Percentiles rank a stretch among this genome's conserved stretches.
These are phyloP conservation scores for Gaultheria prostrata DNA, from an alignment of 148 eudicot species.

Conservation along the genomic window DNA sequence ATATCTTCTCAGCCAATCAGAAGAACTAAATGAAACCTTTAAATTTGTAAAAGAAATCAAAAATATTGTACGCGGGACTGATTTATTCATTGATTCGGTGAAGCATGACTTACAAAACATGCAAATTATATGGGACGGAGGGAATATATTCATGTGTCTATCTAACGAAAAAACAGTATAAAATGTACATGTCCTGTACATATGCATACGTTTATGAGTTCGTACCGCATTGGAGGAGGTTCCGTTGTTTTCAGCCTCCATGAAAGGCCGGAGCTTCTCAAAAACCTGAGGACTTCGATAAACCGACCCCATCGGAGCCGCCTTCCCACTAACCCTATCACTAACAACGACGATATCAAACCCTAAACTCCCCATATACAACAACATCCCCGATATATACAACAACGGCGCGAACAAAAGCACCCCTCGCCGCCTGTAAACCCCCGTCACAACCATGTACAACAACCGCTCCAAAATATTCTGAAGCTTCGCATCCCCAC, in stretches of 20 bases:
- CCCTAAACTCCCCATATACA: constrained; percentile 80
- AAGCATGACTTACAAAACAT: background rate
- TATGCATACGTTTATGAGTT: background rate
- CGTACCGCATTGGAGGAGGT: constrained; percentile 67
- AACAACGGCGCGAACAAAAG: constrained; percentile 74
- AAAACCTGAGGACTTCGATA: constrained; percentile 84
- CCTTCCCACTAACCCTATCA: constrained; percentile 23
- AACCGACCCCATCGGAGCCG: constrained; percentile 59
- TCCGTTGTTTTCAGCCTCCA: constrained; percentile 56
- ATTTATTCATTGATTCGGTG: background rate
- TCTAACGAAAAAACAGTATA: background rate
- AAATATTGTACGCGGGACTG: background rate
- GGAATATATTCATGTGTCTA: background rate
- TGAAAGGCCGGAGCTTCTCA: constrained; percentile 62
- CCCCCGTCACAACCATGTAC: constrained; percentile 54
- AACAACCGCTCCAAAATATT: constrained; percentile 64
- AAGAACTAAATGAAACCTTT: background rate
- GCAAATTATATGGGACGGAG: background rate
- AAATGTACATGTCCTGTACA: background rate
- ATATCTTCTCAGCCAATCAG: background rate
- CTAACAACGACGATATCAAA: constrained; percentile 37
- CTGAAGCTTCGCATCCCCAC: constrained; percentile 39
- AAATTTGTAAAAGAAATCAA: background rate
- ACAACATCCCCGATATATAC: constrained; percentile 79
- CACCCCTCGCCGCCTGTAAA: constrained; percentile 74